Evolutionary conservation across 306 rosid species (phyloP), one percentile per base, ranked within the genome.

Genomic region (Medicago lupulina): DNA sequence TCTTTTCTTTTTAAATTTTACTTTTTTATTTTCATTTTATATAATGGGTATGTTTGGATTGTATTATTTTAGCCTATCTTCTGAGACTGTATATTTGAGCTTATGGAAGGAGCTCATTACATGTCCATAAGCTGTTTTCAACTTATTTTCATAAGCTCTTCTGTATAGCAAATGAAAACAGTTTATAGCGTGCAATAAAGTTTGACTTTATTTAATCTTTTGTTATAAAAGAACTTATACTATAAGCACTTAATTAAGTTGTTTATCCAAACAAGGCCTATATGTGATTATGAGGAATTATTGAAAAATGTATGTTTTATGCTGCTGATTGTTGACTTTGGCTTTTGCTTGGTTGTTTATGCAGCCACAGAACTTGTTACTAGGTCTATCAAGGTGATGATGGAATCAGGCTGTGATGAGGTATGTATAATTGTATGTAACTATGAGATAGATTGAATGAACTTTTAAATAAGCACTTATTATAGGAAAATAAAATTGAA

Each of bases 361-460:
- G 85, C 91, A 89, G 99, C 99, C 44, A 86, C 99, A 3, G 96
- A 90, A 62, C 97, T 95, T 70, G 97, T 95, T 51, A 81, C 93
- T 51, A 90, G 97, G 83, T 89, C 96, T 58, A 95, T 95, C 75
- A 85, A 84, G 79, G 97, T 88, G 73, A 92, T 95, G 97, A 90
- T 89, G 97, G 97, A 92, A 75, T 95, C 97, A 0, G 99, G 99
- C 13, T 95, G 97, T 68, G 97, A 95, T 69, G 99, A 95, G 97
- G 98, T 92, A 92, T 75, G 80, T 71, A 60, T 28, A 28, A 13
- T 21, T 57, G 1, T 19, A 2, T 74, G 5, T 76, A 5, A 28
- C 49, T 53, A 16, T 58, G 50, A 17, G 16, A 39, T 4, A 16
- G 6, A 11, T 43, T 67, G 39, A 6, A 12, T 67, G 7, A 18